phyloP scores from a whole-genome alignment of 345 rosid species.

The Odontarrhena argentea region DNA sequence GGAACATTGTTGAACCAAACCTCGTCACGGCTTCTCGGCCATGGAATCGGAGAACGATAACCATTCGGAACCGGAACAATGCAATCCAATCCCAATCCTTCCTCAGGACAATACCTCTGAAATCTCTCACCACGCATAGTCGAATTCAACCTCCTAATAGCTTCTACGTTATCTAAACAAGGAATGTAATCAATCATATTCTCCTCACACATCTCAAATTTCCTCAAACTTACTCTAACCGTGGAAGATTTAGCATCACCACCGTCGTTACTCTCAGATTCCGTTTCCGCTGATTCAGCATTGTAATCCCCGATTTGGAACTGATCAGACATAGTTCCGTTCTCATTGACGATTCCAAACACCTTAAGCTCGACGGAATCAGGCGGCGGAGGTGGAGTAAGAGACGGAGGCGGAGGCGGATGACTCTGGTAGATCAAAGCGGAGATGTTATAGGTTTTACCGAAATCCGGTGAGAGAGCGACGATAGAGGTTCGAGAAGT shows the following conservation, averaged over 20 bases:
- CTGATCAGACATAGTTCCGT: constrained; percentile 80
- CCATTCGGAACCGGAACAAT: constrained; percentile 76
- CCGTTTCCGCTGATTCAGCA: constrained; percentile 58
- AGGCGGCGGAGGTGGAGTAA: constrained; percentile 47
- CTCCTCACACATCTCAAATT: constrained; percentile 57
- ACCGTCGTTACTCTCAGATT: constrained; percentile 29
- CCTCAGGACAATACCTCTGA: constrained; percentile 81
- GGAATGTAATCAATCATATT: constrained; percentile 80
- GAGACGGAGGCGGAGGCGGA: constrained; percentile 30
- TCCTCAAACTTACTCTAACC: constrained; percentile 43
- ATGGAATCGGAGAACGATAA: constrained; percentile 69
- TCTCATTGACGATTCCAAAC: constrained; percentile 76
- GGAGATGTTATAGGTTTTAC: constrained; percentile 52
- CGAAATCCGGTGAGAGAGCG: constrained; percentile 61
- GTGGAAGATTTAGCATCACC: constrained; percentile 11
- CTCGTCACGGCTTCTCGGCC: constrained; percentile 98
- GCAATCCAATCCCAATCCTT: constrained; percentile 71
- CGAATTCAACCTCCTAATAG: constrained; percentile 61
- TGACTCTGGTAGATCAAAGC: constrained; percentile 41
- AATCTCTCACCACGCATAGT: constrained; percentile 80
- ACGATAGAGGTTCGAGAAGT: constrained; percentile 40
- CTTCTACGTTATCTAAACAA: constrained; percentile 82
- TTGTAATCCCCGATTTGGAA: constrained; percentile 85
- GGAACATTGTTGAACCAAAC: constrained; percentile 93
- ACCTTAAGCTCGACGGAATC: constrained; percentile 44